Base-by-base conservation (phyloP, 257 asterid genomes). In the Perilla frutescens region DNA sequence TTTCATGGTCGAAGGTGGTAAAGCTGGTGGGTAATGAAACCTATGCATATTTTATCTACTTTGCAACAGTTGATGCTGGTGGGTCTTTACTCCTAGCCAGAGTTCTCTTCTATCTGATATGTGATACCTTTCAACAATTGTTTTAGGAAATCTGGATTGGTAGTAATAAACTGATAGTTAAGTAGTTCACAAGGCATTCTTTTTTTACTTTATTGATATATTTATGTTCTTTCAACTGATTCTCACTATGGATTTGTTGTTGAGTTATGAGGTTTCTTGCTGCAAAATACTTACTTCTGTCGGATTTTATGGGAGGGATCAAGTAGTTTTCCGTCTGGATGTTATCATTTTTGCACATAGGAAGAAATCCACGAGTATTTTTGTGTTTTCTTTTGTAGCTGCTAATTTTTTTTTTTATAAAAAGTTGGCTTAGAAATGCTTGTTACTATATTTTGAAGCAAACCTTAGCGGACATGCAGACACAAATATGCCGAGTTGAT, bases 21-120 rank as follows among this genome's bases (percentile, higher is more conserved):
- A 68, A n/a, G 66, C 78, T 68, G 83, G 83, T 83, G 79, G 72
- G 83, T 72, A 44, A 49, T 4, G 11, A 61, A 15, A 50, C 47
- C 62, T 55, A 59, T 62, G 29, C 57, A 45, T 57, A 49, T 13
- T 70, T 66, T 62, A 53, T 39, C 39, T 48, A 41, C 48, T 37
- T 72, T 51, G 54, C 64, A 10, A 47, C 31, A n/a, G 10, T 10
- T 31, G 47, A 29, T 32, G 7, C 71, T 73, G 71, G 39, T 29
- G 8, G 37, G 50, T 37, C 41, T 40, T 20, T 68, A 36, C 44
- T 41, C 51, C 26, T 36, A 20, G 55, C 55, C 31, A 14, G 13
- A 7, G 47, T 7, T 58, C 44, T 57, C 65, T 56, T 41, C 15
- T 48, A 11, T 31, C 47, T 39, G 36, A 7, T 32, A 11, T 45